phyloP scores from a whole-genome alignment of 2,329 filamentous ascomycete species.

The Aspergillus transmontanensis region DNA sequence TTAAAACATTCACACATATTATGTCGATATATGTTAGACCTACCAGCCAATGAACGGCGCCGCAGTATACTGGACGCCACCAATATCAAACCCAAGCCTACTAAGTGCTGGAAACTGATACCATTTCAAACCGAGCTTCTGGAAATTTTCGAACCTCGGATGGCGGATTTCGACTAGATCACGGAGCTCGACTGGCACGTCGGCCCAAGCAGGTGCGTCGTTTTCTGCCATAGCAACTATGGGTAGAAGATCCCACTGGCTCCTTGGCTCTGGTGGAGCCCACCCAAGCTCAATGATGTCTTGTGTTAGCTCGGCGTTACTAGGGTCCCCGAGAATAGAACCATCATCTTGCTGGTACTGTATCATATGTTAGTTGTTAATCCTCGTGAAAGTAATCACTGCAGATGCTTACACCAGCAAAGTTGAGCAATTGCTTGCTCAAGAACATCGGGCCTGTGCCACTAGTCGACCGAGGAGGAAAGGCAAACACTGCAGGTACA shows the following conservation, averaged over 20 bases:
- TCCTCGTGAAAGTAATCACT: background rate
- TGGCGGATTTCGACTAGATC: background rate
- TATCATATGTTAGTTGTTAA: background rate
- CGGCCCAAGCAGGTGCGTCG: conserved; percentile 2
- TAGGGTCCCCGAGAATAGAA: conserved; percentile 4
- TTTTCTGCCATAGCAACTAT: conserved; percentile 7
- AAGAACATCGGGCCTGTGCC: conserved; percentile 3
- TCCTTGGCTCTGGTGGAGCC: background rate
- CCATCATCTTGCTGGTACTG: conserved; percentile 3
- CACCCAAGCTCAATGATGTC: conserved; percentile 5
- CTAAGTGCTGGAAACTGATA: conserved; percentile 8
- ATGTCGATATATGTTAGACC: background rate
- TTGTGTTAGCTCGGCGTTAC: conserved; percentile 5
- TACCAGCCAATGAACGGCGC: conserved; percentile 6
- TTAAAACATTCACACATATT: background rate
- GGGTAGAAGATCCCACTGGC: conserved; percentile 4
- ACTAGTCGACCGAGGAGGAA: background rate
- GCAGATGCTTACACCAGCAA: conserved; percentile 3
- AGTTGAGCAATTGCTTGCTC: conserved; percentile 6
- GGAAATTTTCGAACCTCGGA: background rate
- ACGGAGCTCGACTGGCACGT: background rate
- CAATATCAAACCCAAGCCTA: conserved; percentile 7
- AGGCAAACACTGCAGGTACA: background rate
- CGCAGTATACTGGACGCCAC: conserved; percentile 6
- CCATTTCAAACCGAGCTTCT: background rate